Percentiles rank a stretch among this genome's conserved stretches.
Evolutionary conservation across 2,329 filamentous ascomycete genomes (phyloP).

Genomic region (Pseudocercospora musae): DNA sequence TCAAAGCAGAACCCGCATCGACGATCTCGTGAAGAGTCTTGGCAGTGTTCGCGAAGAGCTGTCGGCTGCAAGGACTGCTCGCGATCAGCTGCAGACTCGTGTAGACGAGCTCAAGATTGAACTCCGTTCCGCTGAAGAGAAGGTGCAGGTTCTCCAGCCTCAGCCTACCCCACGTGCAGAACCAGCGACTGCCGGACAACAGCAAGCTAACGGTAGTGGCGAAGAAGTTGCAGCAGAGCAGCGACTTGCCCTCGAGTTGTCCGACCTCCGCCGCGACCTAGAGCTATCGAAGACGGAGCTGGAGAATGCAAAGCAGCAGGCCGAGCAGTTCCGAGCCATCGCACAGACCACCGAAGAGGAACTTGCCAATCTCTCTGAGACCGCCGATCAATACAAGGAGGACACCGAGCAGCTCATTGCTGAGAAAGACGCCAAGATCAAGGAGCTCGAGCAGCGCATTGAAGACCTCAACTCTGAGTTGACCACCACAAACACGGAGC

Average conservation of each 20-base stretch:
- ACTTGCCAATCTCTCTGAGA: constrained; percentile 71
- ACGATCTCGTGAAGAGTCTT: constrained; percentile 80
- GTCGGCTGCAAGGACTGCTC: constrained; percentile 77
- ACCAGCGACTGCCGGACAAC: constrained; percentile 34
- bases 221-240: constrained; percentile 65
- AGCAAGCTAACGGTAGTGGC: constrained; percentile 49
- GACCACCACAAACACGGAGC: constrained; percentile 73
- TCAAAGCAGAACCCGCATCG: constrained; percentile 85
- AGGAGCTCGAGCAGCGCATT: constrained; percentile 76
- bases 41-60: constrained; percentile 82
- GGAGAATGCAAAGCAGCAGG: constrained; percentile 74
- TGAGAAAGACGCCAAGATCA: constrained; percentile 75
- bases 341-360: constrained; percentile 86
- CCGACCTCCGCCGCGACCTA: constrained; percentile 81
- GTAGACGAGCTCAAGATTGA: constrained; percentile 88
- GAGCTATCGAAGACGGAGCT: constrained; percentile 77
- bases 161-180: constrained; percentile 65
- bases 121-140: constrained; percentile 83
- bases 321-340: constrained; percentile 84
- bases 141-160: constrained; percentile 76
- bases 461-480: constrained; percentile 83
- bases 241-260: constrained; percentile 77
- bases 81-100: constrained; percentile 82
- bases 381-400: constrained; percentile 81
- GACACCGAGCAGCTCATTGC: constrained; percentile 74